Evolutionary conservation across 2,329 filamentous ascomycete genomes (phyloP).

Genomic region (Neonectria neomacrospora): DNA sequence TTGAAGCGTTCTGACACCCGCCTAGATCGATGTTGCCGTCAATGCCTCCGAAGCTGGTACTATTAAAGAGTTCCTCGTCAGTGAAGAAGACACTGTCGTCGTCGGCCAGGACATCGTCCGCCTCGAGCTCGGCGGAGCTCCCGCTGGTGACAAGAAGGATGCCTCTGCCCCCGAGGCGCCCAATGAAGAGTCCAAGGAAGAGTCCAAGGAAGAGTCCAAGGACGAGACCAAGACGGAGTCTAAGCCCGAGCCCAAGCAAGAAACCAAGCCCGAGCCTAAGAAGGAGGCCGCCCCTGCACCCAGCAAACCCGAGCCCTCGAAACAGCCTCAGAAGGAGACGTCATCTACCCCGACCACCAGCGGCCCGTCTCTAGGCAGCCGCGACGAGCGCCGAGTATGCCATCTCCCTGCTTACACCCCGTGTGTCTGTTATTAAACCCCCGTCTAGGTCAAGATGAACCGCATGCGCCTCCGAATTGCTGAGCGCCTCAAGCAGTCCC

Average conservation of each 20-base stretch:
- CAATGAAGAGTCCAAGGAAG: conserved; percentile 41
- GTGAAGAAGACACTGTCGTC: conserved; percentile 93
- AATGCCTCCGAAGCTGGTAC: conserved; percentile 92
- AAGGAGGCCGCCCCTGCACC: conserved; percentile 35
- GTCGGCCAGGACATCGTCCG: conserved; percentile 93
- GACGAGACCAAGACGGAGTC: conserved; percentile 47
- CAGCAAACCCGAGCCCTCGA: conserved; percentile 40
- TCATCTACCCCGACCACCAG: conserved; percentile 35
- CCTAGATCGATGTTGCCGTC: conserved; percentile 92
- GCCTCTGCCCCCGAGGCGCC: conserved; percentile 36
- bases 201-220: conserved; percentile 49
- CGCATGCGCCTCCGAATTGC: conserved; percentile 98
- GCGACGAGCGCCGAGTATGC: conserved; percentile 88
- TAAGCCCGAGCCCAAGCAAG: conserved; percentile 50
- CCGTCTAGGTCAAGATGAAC: conserved; percentile 94
- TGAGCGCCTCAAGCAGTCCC: conserved; percentile 97
- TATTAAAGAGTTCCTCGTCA: conserved; percentile 91
- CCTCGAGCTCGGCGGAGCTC: conserved; percentile 79
- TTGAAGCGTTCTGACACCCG: not conserved
- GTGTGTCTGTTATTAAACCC: conserved; percentile 14
- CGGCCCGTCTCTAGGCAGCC: conserved; percentile 68
- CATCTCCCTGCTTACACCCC: not conserved
- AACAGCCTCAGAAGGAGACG: conserved; percentile 41
- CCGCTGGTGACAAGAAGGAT: conserved; percentile 54
- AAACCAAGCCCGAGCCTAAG: conserved; percentile 15